Base-by-base conservation (phyloP, 805 yeast species). In the Saccharomycopsis sp. region DNA sequence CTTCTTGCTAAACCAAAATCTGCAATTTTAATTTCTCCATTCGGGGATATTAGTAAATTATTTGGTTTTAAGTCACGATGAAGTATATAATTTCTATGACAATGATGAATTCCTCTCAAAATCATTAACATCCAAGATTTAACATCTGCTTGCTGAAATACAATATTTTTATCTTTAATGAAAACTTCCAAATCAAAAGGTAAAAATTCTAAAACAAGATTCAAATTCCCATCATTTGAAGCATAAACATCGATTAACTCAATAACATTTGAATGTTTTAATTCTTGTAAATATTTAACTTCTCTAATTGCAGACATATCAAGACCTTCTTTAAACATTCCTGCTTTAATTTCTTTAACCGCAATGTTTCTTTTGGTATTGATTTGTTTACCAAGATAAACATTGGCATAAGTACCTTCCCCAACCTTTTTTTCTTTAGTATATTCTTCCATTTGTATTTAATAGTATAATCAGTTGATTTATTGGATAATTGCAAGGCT, bases 321-420 rank as follows among this genome's bases (percentile, higher is more conserved):
- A 39, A 92, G 63, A 0, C 99, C 99, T 62, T 92, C 97, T 57
- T 87, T 86, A 64, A 88, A 88, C 45, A 82, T 79, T 2, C 94
- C 94, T 0, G 94, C 81, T 54, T 92, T 92, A 67, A 92, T 92
- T 64, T 87, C 96, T 56, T 92, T 92, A 45, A 94, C 79, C 49
- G 99, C 99, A 26, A 92, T 79, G 38, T 69, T 66, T 40, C 88
- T 60, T 36, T 60, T 58, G 21, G 74, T 69, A 36, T 61, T 66
- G 10, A 65, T 50, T 54, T 81, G 81, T 31, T 69, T 74, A 2
- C 97, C 97, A 13, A 88, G 67, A 53, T 79, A 86, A 4, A 92
- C 99, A 41, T 88, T 94, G 35, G 99, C 99, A 64, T 89, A 92
- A 0, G 99, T 92, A 61, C 99, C 99, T 62, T 92, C 99, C 55